These are phyloP conservation scores for Malus asiatica DNA, from an alignment of 306 rosid species.

Conservation along the genomic window DNA sequence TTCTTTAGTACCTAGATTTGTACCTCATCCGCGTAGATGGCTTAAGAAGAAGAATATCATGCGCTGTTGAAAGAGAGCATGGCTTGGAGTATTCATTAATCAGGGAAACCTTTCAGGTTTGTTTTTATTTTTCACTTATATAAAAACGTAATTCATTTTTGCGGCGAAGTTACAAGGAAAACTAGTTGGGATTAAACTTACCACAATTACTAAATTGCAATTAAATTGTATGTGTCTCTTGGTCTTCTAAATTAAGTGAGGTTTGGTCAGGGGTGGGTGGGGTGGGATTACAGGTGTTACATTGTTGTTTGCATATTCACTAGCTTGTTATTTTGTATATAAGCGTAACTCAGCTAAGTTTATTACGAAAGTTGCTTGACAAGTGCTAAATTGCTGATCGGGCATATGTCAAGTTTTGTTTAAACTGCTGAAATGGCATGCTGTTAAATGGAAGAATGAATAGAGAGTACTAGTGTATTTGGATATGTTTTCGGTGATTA, in stretches of 20 bases:
- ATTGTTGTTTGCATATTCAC: not conserved
- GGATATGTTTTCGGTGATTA: too few relatives aligned
- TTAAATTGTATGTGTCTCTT: not conserved
- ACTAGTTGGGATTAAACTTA: not conserved
- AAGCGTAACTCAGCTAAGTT: too few relatives aligned
- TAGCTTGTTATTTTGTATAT: too few relatives aligned
- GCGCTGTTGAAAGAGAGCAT: slow-evolving; percentile 27
- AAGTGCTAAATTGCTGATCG: too few relatives aligned
- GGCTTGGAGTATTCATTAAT: slow-evolving; percentile 46
- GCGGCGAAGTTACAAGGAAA: not conserved
- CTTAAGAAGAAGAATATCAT: slow-evolving; percentile 73
- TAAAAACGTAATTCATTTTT: not conserved
- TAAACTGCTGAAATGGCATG: too few relatives aligned
- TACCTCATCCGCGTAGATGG: slow-evolving; percentile 86
- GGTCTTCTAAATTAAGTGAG: not conserved
- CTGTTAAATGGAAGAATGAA: too few relatives aligned
- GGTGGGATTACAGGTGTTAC: not conserved
- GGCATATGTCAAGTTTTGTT: too few relatives aligned
- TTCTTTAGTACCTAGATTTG: slow-evolving; percentile 73
- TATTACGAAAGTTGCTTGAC: too few relatives aligned
- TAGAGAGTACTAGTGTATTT: too few relatives aligned
- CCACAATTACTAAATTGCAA: not conserved
- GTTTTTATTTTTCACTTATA: not conserved
- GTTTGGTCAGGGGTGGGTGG: not conserved
- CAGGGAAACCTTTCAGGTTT: slow-evolving; percentile 83